A percentile compares a stretch with the other conserved stretches of the same genome.
Evolutionary conservation across 140 eudicot species (phyloP).

Genomic region (Oenanthe javanica): DNA sequence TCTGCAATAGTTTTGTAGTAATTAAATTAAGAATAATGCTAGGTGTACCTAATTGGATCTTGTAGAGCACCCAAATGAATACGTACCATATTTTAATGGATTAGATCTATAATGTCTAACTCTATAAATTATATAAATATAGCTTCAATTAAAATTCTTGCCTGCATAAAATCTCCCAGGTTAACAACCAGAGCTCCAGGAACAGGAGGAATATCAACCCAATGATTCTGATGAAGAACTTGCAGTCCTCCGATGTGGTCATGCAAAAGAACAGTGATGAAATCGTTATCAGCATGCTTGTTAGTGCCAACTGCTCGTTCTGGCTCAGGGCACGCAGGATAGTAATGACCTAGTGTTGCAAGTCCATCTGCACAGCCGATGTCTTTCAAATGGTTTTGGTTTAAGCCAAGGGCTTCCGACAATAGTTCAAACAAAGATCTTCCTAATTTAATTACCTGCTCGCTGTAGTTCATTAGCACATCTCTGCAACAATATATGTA

Average conservation of each 20-base stretch:
- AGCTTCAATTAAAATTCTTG: neutral
- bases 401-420: conserved; percentile 42
- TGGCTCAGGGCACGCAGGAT: conserved; percentile 57
- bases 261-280: conserved; percentile 41
- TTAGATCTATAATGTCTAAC: too few relatives aligned
- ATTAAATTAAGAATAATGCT: too few relatives aligned
- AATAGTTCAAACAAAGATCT: conserved; percentile 23
- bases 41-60: too few relatives aligned
- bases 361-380: conserved; percentile 39
- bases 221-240: conserved; percentile 35
- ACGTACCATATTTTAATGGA: too few relatives aligned
- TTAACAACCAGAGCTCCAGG: conserved; percentile 48
- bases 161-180: conserved; percentile 51
- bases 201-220: conserved; percentile 49
- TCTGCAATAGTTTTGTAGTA: too few relatives aligned
- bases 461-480: conserved; percentile 32
- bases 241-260: conserved; percentile 54
- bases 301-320: conserved; percentile 35
- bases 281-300: conserved; percentile 41
- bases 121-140: neutral
- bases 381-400: conserved; percentile 19
- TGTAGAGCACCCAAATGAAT: too few relatives aligned
- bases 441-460: conserved; percentile 33
- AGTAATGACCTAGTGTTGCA: conserved; percentile 27
- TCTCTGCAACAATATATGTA: conserved; percentile 24